Evolutionary conservation across 441 rosid genomes (phyloP), one percentile per base, ranked within the genome.

Genomic region (Brassica balearica): DNA sequence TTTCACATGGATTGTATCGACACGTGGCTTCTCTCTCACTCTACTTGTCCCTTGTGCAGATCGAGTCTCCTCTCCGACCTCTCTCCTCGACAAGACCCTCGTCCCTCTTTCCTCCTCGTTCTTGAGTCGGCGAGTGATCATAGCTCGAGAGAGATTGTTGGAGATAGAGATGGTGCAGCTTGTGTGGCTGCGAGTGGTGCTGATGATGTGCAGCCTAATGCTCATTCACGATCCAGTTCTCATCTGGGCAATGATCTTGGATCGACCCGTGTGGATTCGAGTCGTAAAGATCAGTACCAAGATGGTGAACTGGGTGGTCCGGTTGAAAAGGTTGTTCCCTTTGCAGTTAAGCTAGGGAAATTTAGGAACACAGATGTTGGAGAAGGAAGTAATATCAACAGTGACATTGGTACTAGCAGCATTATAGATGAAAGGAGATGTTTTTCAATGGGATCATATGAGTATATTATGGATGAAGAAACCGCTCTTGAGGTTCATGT

Each of bases 1-100:
- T 95, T 95, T 79, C 99, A 95, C 79, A 84, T 88, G 93, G 99
- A 90, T 69, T 93, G 99, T 72, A 95, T 95, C 68, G 99, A 93
- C 74, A 93, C 96, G 19, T 95, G 99, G 99, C 92, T 95, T 63
- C 81, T 95, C 87, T 95, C 97, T 80, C 98, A 95, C 86, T 95
- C 99, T 6, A 95, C 98, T 71, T 95, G 99, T 86, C 99, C 99
- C 55, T 82, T 92, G 22, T 95, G 98, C 69, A 85, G 98, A 85
- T 89, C 87, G 17, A 78, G 85, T 67, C 81, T 95, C 83, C 85
- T 93, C 77, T 85, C 88, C 12, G 97, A 89, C 75, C 83, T 88
- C 85, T 82, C 94, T 19, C 84, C 88, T 48, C 77, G 9, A 9
- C 86, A 82, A 71, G 82, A 73, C 11, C 82, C 78, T 68, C 73